Percentiles rank a stretch among this genome's conserved stretches.
phyloP scores from a whole-genome alignment of 768 basidiomycete genomes.

The Sporobolomyces phaffii region DNA sequence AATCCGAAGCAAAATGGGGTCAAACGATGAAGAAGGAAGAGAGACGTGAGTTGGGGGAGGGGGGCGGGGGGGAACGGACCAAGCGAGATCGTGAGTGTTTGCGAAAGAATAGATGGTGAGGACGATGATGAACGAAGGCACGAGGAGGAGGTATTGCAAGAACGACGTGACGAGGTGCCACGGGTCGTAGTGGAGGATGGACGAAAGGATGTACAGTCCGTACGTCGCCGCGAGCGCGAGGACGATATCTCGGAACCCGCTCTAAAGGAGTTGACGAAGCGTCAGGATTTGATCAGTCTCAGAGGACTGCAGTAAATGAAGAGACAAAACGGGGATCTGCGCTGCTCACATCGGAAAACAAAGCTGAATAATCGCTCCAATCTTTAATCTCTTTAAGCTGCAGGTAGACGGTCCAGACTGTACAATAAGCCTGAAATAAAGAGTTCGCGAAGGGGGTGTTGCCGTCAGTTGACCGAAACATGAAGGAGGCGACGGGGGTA shows the following conservation, averaged over 20 bases:
- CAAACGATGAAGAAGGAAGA: neutral
- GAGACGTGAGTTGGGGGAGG: neutral
- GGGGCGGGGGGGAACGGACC: neutral
- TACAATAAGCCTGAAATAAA: slow-evolving; percentile 61
- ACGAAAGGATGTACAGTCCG: slow-evolving; percentile 63
- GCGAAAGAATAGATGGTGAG: slow-evolving; percentile 45
- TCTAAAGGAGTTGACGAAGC: neutral
- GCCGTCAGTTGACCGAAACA: too few relatives aligned
- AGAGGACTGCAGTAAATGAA: neutral
- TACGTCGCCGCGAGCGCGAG: slow-evolving; percentile 63
- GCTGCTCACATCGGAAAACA: slow-evolving; percentile 52
- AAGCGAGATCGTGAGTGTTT: slow-evolving; percentile 60
- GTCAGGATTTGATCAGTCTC: too few relatives aligned
- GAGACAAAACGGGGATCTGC: slow-evolving; percentile 40
- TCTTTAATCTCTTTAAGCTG: slow-evolving; percentile 71
- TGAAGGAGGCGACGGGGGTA: neutral
- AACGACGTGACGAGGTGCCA: slow-evolving; percentile 48
- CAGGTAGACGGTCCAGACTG: slow-evolving; percentile 80
- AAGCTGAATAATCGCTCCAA: slow-evolving; percentile 59
- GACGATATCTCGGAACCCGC: slow-evolving; percentile 11
- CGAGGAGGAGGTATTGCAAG: slow-evolving; percentile 54
- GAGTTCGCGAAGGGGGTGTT: slow-evolving; percentile 45
- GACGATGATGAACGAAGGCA: slow-evolving; percentile 47
- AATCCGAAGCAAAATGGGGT: neutral
- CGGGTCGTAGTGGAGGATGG: slow-evolving; percentile 45